Percentiles rank a stretch among this genome's conserved stretches.
Conservation (phyloP, 2,329 filamentous ascomycete species). For the Grosmannia clavigera region DNA sequence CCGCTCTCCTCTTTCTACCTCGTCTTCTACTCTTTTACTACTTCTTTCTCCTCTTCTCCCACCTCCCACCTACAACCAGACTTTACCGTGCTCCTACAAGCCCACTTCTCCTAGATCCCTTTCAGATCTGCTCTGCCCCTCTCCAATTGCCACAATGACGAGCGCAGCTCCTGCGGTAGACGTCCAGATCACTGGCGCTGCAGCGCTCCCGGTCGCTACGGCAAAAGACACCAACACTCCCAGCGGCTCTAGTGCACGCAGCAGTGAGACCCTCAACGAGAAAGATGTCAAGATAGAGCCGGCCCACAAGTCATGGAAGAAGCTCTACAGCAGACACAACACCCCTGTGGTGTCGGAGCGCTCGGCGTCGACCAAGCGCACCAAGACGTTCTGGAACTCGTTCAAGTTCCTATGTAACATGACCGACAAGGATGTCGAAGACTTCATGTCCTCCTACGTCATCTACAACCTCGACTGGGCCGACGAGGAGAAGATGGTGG, state of each 20-base stretch:
- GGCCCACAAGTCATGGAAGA: constrained; percentile 7
- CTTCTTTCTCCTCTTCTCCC: background rate
- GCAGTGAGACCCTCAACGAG: constrained; percentile 21
- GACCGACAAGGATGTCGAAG: constrained; percentile 36
- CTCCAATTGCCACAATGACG: background rate
- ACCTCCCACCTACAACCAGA: background rate
- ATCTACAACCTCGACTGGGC: constrained; percentile 45
- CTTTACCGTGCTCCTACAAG: background rate
- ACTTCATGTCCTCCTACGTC: constrained; percentile 43
- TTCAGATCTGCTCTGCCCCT: background rate
- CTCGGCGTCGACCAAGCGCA: constrained; percentile 32
- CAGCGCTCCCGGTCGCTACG: background rate
- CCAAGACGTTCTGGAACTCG: constrained; percentile 35
- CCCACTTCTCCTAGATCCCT: background rate
- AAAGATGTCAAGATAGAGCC: constrained; percentile 15
- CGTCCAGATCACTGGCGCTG: background rate
- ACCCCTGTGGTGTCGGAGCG: constrained; percentile 23
- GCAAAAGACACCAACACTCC: background rate
- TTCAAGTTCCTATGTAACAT: constrained; percentile 37
- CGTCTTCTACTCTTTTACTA: background rate
- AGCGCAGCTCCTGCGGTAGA: background rate
- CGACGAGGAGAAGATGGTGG: constrained; percentile 34
- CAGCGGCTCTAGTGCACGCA: constrained; percentile 17
- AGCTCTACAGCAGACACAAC: constrained; percentile 1
- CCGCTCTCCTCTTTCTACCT: background rate